phyloP scores from a whole-genome alignment of 805 yeast species.

The Candida hungchunana region DNA sequence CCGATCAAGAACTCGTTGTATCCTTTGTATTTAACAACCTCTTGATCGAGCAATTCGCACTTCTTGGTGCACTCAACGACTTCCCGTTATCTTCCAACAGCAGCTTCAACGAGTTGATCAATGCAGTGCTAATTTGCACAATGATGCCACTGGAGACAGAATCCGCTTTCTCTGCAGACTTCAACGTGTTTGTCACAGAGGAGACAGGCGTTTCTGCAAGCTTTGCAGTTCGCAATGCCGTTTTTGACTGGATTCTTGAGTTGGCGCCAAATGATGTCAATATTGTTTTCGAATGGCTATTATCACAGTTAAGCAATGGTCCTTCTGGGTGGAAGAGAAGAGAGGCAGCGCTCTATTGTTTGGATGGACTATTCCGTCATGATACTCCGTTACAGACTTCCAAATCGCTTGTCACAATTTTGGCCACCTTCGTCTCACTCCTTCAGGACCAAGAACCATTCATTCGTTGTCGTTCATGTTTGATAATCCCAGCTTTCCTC shows the following conservation, averaged over 20 bases:
- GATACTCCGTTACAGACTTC: constrained; percentile 30
- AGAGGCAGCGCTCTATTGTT: constrained; percentile 50
- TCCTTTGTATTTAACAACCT: constrained; percentile 20
- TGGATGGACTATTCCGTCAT: constrained; percentile 38
- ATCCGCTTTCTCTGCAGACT: constrained; percentile 52
- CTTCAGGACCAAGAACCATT: constrained; percentile 30
- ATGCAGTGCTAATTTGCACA: constrained; percentile 16
- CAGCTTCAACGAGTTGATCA: constrained; percentile 2
- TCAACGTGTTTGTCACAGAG: constrained; percentile 66
- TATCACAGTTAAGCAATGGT: constrained; percentile 2
- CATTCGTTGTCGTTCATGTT: constrained; percentile 44
- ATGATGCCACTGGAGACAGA: constrained; percentile 31
- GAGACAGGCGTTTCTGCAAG: constrained; percentile 66
- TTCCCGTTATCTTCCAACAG: constrained; percentile 1
- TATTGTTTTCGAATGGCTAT: constrained; percentile 12
- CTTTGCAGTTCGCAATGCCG: constrained; percentile 53
- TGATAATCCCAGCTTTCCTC: constrained; percentile 53
- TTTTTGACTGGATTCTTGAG: constrained; percentile 52
- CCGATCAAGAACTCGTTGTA: constrained; percentile 14
- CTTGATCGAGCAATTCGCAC: constrained; percentile 32
- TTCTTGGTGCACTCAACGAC: constrained; percentile 26
- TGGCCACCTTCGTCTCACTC: constrained; percentile 11
- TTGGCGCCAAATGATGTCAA: constrained; percentile 39
- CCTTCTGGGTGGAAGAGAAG: constrained; percentile 37
- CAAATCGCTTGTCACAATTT: constrained; percentile 14